A percentile compares a stretch with the other conserved stretches of the same genome.
Evolutionary conservation across 1,284 basidiomycete genomes (phyloP).

Genomic region (Vanrija sp.): DNA sequence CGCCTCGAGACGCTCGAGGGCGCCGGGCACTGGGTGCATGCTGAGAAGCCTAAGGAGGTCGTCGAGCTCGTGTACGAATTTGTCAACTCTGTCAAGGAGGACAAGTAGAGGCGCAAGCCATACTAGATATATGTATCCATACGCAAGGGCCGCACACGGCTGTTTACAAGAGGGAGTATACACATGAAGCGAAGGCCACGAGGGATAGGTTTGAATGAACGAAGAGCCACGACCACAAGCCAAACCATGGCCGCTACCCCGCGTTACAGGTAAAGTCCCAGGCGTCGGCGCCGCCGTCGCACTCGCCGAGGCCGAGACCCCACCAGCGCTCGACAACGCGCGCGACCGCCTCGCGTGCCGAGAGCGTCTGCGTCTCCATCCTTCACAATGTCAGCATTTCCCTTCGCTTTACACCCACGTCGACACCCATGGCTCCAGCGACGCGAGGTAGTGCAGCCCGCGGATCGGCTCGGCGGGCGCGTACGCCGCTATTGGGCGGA

Average conservation of each 20-base stretch:
- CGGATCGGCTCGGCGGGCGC: conserved; percentile 70
- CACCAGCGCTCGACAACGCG: conserved; percentile 66
- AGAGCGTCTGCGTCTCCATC: conserved; percentile 88
- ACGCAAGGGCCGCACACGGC: too few species aligned
- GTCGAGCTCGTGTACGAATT: conserved; percentile 28
- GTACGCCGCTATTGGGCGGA: conserved; percentile 65
- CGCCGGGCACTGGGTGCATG: conserved; percentile 51
- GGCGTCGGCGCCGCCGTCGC: conserved; percentile 29
- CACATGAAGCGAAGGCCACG: not conserved
- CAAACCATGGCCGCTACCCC: not conserved
- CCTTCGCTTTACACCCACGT: conserved; percentile 44
- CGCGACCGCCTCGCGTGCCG: conserved; percentile 77
- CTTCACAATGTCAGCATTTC: conserved; percentile 34
- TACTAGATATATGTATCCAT: too few species aligned
- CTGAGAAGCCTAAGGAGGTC: conserved; percentile 44
- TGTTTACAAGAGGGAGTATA: too few species aligned
- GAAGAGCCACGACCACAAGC: too few species aligned
- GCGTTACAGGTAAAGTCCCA: conserved; percentile 46
- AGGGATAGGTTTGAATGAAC: too few species aligned
- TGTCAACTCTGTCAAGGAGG: too few species aligned
- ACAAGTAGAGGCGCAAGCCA: too few species aligned
- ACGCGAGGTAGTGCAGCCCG: conserved; percentile 81
- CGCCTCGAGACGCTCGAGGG: conserved; percentile 38
- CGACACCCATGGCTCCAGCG: conserved; percentile 70
- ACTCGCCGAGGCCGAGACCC: conserved; percentile 43